A percentile compares a stretch with the other conserved stretches of the same genome.
Evolutionary conservation across 352 stramenopile genomes (phyloP).

Genomic region (Phytophthora macrochlamydospora): DNA sequence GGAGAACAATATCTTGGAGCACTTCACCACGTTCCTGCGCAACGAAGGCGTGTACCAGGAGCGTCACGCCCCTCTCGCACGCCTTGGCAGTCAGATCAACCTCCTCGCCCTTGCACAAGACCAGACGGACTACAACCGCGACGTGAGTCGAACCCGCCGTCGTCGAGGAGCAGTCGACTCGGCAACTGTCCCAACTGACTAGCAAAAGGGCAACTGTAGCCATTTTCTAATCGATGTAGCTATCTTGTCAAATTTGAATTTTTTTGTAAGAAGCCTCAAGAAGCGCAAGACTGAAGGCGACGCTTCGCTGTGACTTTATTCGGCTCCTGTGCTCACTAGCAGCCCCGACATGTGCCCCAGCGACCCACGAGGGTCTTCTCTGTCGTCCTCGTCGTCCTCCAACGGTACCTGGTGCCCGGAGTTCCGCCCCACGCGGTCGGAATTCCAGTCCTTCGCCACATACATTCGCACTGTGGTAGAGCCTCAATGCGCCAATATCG

Average conservation of each 20-base stretch:
- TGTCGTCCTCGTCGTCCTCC: conserved; percentile 13
- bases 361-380: conserved; percentile 9
- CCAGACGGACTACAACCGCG: conserved; percentile 28
- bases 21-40: conserved; percentile 64
- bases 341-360: conserved; percentile 23
- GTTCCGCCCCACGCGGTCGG: conserved; percentile 79
- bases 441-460: conserved; percentile 86
- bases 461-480: conserved; percentile 89
- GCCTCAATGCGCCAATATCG: conserved; percentile 71
- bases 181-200: conserved; percentile 3
- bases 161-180: conserved; percentile 24
- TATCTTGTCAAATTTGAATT: no score
- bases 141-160: conserved; percentile 19
- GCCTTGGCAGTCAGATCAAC: conserved; percentile 62
- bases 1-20: conserved; percentile 71
- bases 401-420: conserved; percentile 77
- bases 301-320: conserved; percentile 13
- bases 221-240: not conserved
- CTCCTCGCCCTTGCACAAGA: conserved; percentile 39
- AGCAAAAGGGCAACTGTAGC: not conserved
- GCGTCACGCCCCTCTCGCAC: conserved; percentile 50
- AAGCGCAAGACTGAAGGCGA: conserved; percentile 5
- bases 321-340: not conserved
- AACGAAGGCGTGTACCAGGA: conserved; percentile 68
- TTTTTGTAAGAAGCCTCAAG: not conserved